Base-by-base conservation (phyloP, 495 filamentous ascomycete genomes). In the Hypoxylon perforatum region DNA sequence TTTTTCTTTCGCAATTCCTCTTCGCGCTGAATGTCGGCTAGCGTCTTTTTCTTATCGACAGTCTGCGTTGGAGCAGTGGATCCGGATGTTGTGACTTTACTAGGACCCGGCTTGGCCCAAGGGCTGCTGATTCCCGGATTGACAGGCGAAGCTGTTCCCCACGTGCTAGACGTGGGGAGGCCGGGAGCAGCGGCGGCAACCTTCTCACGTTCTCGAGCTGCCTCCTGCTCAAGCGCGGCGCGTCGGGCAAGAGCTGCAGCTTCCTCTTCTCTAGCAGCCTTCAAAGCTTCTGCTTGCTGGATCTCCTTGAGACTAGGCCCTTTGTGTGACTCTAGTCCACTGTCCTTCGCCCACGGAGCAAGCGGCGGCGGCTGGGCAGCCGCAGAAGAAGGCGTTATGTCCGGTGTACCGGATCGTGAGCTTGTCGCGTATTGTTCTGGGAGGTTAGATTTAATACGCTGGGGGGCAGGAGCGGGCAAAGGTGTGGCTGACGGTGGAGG, bases 291-390 rank as follows among this genome's bases (percentile, higher is more conserved):
- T 21, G 92, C 87, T 77, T 97, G 95, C 73, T 99, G 95, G 38
- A 99, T 99, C 71, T 99, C 94, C 78, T 92, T 97, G 56, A 99
- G 83, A 56, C 94, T 97, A 2, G 94, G 95, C 0, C 92, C 93
- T 79, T 92, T 97, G 25, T 91, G 87, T 17, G 87, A 76, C 71
- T 93, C 93, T 11, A 70, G 64, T 18, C 85, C 81, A 10, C 84
- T 80, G 62, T 97, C 92, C 75, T 93, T 94, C 4, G 95, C 95
- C 95, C 95, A 99, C 0, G 95, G 95, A 1, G 95, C 95, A 47
- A 97, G 81, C 1, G 92, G 90, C 3, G 92, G 82, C 8, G 80
- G 77, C 21, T 80, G 80, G 11, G 79, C 65, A 6, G 76, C 61
- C 1, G 75, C 75, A 5, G 69, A 75, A 4, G 79, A 78, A 14